Evolutionary conservation across 2,329 filamentous ascomycete genomes (phyloP), one percentile per base, ranked within the genome.

Genomic region (Blastomyces silverae): DNA sequence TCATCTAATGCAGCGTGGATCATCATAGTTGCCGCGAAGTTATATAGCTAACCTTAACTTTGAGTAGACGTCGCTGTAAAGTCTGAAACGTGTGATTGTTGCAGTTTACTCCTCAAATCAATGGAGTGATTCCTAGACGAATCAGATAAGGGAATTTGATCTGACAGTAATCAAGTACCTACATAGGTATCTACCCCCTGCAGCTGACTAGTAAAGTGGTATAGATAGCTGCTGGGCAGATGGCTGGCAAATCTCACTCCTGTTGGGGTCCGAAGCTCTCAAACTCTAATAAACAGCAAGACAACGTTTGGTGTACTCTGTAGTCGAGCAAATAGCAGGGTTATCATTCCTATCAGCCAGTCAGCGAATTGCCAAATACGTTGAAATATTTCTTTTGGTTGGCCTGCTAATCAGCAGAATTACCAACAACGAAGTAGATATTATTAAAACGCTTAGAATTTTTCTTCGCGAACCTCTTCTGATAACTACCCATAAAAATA

Each of bases 1-100:
- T 28, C 31, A 10, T 53, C 50, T 53, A 53, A 53, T 53, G 50
- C 50, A 53, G 15, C 50, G 50, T 53, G 50, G 50, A 53, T 53
- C 50, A 53, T 13, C 11, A 25, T 25, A 31, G 25, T 25, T 28
- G 22, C 50, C 25, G 25, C 5, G 50, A 52, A 25, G 15, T 28
- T 25, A 11, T 52, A 52, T 28, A 4, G 48, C n/a, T 52, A 52
- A 5, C 48, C 10, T 52, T 11, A 3, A 25, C 48, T 22, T 25
- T 53, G 25, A 28, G 6, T 44, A 5, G 28, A 17, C 25, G 5
- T 53, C 22, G 6, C 50, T 52, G 22, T 28, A 4, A 6, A 2
- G 10, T 4, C 11, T 28, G 50, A 34, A 34, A 34, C 3, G 34
- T 34, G 34, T 8, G 7, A 34, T 34, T 8, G 34, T 34, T 17